These are phyloP conservation scores for Diospyros lotus DNA, from an alignment of 148 eudicot genomes.

Conservation along the genomic window DNA sequence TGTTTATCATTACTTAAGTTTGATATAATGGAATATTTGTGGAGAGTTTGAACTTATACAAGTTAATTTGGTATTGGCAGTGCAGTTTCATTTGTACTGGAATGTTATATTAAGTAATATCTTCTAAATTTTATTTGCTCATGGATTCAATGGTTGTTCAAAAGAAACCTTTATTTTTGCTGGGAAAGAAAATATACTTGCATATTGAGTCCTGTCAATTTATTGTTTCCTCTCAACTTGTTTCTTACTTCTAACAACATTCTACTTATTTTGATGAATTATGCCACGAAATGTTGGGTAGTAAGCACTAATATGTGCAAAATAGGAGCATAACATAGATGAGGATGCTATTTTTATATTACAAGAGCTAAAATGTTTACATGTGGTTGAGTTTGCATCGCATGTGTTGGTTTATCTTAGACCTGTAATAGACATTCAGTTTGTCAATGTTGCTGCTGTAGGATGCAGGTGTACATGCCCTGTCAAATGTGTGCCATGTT, in stretches of 20 bases:
- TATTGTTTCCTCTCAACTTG: neutral
- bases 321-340: no score
- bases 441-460: constrained; percentile 19
- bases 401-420: neutral
- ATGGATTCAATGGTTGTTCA: no score
- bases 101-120: neutral
- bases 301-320: no score
- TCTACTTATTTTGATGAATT: no score
- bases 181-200: no score
- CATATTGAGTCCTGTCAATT: no score
- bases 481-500: constrained; percentile 95
- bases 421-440: neutral
- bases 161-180: no score
- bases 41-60: neutral
- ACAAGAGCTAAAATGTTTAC: neutral
- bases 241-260: no score
- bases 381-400: neutral
- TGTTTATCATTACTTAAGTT: neutral
- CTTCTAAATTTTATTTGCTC: neutral
- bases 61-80: neutral
- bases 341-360: neutral
- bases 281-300: no score
- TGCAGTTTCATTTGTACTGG: neutral
- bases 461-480: constrained; percentile 99
- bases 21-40: neutral